Evolutionary conservation across 805 yeast species (phyloP).

Genomic region (Zygosaccharomyces rouxii): DNA sequence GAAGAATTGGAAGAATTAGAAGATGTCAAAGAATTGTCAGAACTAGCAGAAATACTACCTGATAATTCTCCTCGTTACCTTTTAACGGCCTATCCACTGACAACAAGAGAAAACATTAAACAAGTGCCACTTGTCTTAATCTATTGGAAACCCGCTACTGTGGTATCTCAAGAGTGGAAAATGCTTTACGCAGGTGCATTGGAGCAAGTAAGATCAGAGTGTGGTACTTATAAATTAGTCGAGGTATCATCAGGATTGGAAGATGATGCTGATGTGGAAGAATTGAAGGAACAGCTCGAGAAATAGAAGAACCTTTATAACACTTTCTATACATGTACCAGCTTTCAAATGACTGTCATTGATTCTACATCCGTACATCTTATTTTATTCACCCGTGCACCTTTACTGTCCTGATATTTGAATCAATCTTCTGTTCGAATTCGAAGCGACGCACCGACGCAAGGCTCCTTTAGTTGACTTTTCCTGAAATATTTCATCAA

Average conservation of each 20-base stretch:
- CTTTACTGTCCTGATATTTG: background rate
- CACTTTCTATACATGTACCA: background rate
- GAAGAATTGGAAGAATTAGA: slow-evolving; percentile 51
- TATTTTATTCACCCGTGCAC: background rate
- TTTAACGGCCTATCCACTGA: slow-evolving; percentile 70
- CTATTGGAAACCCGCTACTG: slow-evolving; percentile 86
- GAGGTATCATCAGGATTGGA: slow-evolving; percentile 35
- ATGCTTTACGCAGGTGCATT: slow-evolving; percentile 92
- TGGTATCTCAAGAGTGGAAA: slow-evolving; percentile 67
- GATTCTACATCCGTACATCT: background rate
- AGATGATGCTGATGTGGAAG: slow-evolving; percentile 33
- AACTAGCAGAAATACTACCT: slow-evolving; percentile 70
- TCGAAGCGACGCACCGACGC: slow-evolving; percentile 1
- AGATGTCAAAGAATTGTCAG: slow-evolving; percentile 47
- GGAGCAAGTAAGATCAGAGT: slow-evolving; percentile 69
- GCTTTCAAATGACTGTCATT: background rate
- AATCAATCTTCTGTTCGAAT: background rate
- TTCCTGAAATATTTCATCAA: background rate
- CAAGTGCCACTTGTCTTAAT: slow-evolving; percentile 70
- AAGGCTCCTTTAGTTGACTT: background rate
- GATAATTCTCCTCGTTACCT: slow-evolving; percentile 76
- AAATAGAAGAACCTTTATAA: slow-evolving; percentile 11
- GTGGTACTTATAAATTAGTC: slow-evolving; percentile 56
- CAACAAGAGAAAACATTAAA: slow-evolving; percentile 64
- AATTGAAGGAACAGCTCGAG: slow-evolving; percentile 39